Evolutionary conservation across 192 early-diverging fungal genomes (phyloP).

Genomic region (Coemansia sp.): DNA sequence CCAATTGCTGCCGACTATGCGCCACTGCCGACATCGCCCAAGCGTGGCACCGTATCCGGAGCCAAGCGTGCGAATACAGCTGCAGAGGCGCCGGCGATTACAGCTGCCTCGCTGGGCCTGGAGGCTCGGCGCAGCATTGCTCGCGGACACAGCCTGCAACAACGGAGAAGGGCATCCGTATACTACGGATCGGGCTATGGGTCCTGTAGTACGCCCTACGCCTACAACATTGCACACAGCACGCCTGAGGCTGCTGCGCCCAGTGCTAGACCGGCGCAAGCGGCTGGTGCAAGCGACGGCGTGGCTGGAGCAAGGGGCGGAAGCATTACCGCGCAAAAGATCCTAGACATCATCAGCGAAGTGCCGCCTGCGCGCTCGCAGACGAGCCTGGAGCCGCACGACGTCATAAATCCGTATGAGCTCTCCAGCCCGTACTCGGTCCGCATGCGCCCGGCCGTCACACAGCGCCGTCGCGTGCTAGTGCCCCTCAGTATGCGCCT

Average conservation of each 20-base stretch:
- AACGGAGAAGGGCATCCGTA: constrained; percentile 10
- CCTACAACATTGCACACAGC: constrained; percentile 10
- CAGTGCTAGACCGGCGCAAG: not conserved
- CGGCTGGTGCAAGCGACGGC: not conserved
- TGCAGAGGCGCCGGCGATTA: constrained; percentile 22
- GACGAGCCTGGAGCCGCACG: constrained; percentile 9
- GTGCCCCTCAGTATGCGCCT: constrained; percentile 36
- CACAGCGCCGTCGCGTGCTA: constrained; percentile 40
- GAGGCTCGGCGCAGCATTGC: constrained; percentile 30
- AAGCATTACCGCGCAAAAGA: constrained; percentile 49
- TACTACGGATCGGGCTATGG: constrained; percentile 54
- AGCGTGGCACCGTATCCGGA: not conserved
- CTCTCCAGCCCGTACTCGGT: constrained; percentile 35
- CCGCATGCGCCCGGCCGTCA: constrained; percentile 28
- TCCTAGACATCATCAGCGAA: constrained; percentile 50
- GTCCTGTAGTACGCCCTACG: constrained; percentile 36
- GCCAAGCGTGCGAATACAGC: not conserved
- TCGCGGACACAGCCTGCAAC: constrained; percentile 5
- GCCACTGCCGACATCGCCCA: constrained; percentile 1
- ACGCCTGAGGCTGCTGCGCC: constrained; percentile 4
- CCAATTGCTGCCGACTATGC: constrained; percentile 4
- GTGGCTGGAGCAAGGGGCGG: not conserved
- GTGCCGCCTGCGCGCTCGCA: constrained; percentile 39
- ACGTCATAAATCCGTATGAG: constrained; percentile 42
- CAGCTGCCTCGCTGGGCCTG: constrained; percentile 34